Conservation (phyloP, 305 asterid genomes). For the Vinca major region DNA sequence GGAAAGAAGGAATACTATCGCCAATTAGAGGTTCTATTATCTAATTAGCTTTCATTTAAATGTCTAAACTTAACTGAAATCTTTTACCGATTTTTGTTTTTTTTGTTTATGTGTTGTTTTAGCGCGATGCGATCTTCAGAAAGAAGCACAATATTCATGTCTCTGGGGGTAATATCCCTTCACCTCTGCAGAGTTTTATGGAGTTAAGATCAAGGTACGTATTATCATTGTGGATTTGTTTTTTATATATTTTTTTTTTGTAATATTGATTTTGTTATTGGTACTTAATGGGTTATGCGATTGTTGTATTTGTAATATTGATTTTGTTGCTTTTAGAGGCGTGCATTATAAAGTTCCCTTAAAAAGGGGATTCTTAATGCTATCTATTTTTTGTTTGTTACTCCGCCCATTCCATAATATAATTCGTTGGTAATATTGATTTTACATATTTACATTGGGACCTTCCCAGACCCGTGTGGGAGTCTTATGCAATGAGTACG, state of each 20-base stretch:
- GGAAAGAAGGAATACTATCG: slow-evolving; percentile 72
- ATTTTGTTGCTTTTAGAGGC: background rate
- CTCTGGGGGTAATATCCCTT: slow-evolving; percentile 76
- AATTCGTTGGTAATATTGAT: too few species aligned
- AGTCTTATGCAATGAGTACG: too few species aligned
- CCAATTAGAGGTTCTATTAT: slow-evolving; percentile 53
- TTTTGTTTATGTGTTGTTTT: slow-evolving; percentile 16
- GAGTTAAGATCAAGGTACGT: slow-evolving; percentile 63
- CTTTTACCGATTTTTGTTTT: background rate
- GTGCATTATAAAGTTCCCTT: background rate
- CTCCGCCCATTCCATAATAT: too few species aligned
- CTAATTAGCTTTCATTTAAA: slow-evolving; percentile 6
- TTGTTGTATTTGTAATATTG: background rate
- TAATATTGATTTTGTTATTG: background rate
- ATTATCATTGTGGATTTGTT: background rate
- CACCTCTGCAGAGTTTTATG: slow-evolving; percentile 58
- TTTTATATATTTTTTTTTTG: background rate
- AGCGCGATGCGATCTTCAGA: slow-evolving; percentile 71
- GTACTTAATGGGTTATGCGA: too few species aligned
- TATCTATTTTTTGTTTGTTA: background rate
- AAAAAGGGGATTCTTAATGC: background rate
- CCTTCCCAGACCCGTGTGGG: too few species aligned
- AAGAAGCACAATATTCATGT: slow-evolving; percentile 76
- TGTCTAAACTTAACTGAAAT: background rate
- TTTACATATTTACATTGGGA: too few species aligned